phyloP scores from a whole-genome alignment of 805 yeast species.

The Candida incommunis region DNA sequence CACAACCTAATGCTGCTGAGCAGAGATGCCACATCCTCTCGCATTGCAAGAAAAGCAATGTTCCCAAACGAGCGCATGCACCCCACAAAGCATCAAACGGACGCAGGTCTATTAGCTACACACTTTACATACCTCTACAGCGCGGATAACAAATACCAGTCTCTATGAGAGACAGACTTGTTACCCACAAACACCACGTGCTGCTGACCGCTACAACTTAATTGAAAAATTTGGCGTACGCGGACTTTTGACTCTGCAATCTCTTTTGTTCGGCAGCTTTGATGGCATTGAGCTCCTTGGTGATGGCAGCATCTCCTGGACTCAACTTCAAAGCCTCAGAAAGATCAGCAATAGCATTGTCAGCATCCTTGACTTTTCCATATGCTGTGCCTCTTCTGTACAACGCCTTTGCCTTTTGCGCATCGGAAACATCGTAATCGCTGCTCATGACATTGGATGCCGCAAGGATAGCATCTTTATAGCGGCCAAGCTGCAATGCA shows the following conservation, averaged over 20 bases:
- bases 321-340: conserved; percentile 48
- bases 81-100: too few relatives aligned
- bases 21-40: too few relatives aligned
- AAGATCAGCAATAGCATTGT: conserved; percentile 51
- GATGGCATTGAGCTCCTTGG: conserved; percentile 48
- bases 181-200: too few relatives aligned
- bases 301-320: conserved; percentile 62
- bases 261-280: conserved; percentile 37
- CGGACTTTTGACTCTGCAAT: conserved; percentile 30
- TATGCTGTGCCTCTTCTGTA: conserved; percentile 78
- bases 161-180: too few relatives aligned
- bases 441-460: conserved; percentile 55
- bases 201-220: too few relatives aligned
- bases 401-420: conserved; percentile 69
- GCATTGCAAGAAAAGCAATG: too few relatives aligned
- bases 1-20: too few relatives aligned
- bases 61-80: too few relatives aligned
- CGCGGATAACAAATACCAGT: too few relatives aligned
- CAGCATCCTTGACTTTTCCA: conserved; percentile 48
- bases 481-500: conserved; percentile 48
- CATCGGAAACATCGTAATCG: conserved; percentile 35
- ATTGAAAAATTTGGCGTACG: conserved; percentile 26
- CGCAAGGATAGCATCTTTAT: conserved; percentile 39
- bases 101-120: too few relatives aligned
- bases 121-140: too few relatives aligned